Conservation (phyloP, 805 yeast genomes). For the Candida ortonii region DNA sequence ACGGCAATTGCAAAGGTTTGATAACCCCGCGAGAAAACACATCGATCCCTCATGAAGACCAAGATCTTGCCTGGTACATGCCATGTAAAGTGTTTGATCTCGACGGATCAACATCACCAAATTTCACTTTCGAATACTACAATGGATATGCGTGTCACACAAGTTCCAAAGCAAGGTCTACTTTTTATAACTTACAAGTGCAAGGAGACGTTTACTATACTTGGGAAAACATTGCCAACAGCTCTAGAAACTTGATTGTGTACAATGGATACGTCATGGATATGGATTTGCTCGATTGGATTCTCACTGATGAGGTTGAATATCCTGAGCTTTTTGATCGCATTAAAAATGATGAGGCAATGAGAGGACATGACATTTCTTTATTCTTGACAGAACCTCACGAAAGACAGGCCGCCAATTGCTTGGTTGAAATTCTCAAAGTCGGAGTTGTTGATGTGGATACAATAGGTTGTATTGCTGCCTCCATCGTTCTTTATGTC, state of each 20-base stretch:
- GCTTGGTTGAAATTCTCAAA: slow-evolving; percentile 79
- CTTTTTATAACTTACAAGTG: slow-evolving; percentile 57
- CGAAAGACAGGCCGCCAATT: slow-evolving; percentile 72
- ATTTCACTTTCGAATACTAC: slow-evolving; percentile 62
- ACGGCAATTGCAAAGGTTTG: slow-evolving; percentile 81
- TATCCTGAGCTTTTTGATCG: slow-evolving; percentile 72
- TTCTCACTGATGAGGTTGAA: slow-evolving; percentile 61
- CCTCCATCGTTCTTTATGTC: slow-evolving; percentile 73
- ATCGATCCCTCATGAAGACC: slow-evolving; percentile 64
- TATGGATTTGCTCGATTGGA: slow-evolving; percentile 72
- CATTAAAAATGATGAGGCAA: slow-evolving; percentile 49
- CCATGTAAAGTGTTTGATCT: slow-evolving; percentile 75
- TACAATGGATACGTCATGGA: slow-evolving; percentile 89
- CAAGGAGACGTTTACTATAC: slow-evolving; percentile 80
- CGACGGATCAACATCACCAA: slow-evolving; percentile 70
- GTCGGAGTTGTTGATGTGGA: slow-evolving; percentile 89
- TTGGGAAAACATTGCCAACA: slow-evolving; percentile 79
- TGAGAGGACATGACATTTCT: slow-evolving; percentile 81
- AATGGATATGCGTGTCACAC: slow-evolving; percentile 93
- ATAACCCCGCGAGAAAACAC: slow-evolving; percentile 68
- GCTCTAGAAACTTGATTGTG: slow-evolving; percentile 75
- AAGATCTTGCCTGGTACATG: slow-evolving; percentile 88
- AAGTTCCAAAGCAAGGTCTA: slow-evolving; percentile 59
- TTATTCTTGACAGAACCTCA: slow-evolving; percentile 61
- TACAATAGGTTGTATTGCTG: slow-evolving; percentile 91